Evolutionary conservation across 2,329 filamentous ascomycete species (phyloP).

Genomic region (Nigrograna mackinnonii): DNA sequence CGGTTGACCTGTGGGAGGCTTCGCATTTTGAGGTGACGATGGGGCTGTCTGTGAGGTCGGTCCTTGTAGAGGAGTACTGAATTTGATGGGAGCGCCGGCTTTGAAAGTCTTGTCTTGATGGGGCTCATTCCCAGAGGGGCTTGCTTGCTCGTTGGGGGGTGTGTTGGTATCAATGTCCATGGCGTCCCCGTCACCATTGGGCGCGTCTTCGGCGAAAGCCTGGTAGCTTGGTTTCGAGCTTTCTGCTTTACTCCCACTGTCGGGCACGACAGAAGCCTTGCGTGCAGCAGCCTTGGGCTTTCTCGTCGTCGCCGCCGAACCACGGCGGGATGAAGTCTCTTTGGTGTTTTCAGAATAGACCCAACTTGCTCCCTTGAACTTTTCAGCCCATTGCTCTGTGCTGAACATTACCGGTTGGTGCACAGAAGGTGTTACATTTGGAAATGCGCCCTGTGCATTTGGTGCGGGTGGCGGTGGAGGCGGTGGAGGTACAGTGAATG

Average conservation of each 20-base stretch:
- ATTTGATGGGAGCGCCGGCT: slow-evolving; percentile 3
- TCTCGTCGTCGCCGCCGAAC: slow-evolving; percentile 27
- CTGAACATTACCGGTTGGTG: slow-evolving; percentile 43
- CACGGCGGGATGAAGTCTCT: slow-evolving; percentile 33
- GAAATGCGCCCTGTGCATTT: slow-evolving; percentile 15
- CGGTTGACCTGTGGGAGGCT: slow-evolving; percentile 1
- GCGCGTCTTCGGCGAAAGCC: slow-evolving; percentile 31
- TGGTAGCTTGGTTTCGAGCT: slow-evolving; percentile 32
- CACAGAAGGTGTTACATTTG: slow-evolving; percentile 19
- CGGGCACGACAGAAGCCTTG: slow-evolving; percentile 31
- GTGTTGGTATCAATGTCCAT: slow-evolving; percentile 53
- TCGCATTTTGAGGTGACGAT: not conserved
- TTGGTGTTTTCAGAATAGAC: slow-evolving; percentile 28
- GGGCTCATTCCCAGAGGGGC: no score
- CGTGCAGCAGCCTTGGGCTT: slow-evolving; percentile 26
- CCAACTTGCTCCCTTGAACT: slow-evolving; percentile 49
- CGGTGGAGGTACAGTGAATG: slow-evolving; percentile 20
- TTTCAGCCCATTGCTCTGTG: slow-evolving; percentile 46
- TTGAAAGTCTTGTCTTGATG: slow-evolving; percentile 2
- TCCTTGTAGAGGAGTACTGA: slow-evolving; percentile 3
- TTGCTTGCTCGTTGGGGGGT: slow-evolving; percentile 19
- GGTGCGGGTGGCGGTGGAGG: slow-evolving; percentile 22
- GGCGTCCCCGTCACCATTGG: slow-evolving; percentile 27
- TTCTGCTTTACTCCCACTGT: slow-evolving; percentile 30
- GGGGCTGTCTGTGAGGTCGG: not conserved